Conservation (phyloP, 2,329 filamentous ascomycete genomes). For the Fusarium sp. region DNA sequence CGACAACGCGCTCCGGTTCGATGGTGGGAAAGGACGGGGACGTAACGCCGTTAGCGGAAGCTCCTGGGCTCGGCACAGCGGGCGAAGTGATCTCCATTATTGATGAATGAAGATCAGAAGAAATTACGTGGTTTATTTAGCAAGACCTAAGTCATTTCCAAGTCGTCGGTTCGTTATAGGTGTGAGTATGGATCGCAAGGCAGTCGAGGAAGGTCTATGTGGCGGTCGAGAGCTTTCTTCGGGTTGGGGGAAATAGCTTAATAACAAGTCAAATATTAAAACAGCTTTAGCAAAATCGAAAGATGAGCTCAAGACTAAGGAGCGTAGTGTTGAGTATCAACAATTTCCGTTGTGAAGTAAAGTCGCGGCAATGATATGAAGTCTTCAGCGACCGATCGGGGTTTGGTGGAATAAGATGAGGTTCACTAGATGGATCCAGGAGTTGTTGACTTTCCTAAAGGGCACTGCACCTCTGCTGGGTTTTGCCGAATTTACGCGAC, state of each 20-base stretch:
- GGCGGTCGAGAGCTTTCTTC: slow-evolving; percentile 24
- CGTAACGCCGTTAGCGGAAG: slow-evolving; percentile 59
- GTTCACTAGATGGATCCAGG: slow-evolving; percentile 34
- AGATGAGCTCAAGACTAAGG: slow-evolving; percentile 33
- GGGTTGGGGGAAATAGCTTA: slow-evolving; percentile 31
- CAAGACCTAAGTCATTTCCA: slow-evolving; percentile 47
- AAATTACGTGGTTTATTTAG: slow-evolving; percentile 36
- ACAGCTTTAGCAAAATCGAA: slow-evolving; percentile 32
- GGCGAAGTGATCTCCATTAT: slow-evolving; percentile 66
- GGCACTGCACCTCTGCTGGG: slow-evolving; percentile 24
- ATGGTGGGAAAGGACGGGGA: slow-evolving; percentile 63
- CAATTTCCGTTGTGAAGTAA: slow-evolving; percentile 13
- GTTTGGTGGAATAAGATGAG: slow-evolving; percentile 39
- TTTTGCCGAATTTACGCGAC: slow-evolving; percentile 45
- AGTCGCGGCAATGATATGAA: slow-evolving; percentile 31
- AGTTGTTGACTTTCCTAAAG: slow-evolving; percentile 45
- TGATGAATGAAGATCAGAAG: slow-evolving; percentile 36
- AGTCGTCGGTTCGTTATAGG: slow-evolving; percentile 24
- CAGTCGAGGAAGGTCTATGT: slow-evolving; percentile 25
- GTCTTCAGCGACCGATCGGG: slow-evolving; percentile 22
- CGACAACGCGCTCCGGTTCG: slow-evolving; percentile 76
- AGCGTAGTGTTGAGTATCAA: slow-evolving; percentile 34
- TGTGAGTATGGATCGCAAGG: slow-evolving; percentile 8
- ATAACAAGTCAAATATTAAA: slow-evolving; percentile 24
- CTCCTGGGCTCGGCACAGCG: slow-evolving; percentile 53